Evolutionary conservation across 345 rosid genomes (phyloP), one percentile per base, ranked within the genome.

Genomic region (Tarenaya hassleriana): DNA sequence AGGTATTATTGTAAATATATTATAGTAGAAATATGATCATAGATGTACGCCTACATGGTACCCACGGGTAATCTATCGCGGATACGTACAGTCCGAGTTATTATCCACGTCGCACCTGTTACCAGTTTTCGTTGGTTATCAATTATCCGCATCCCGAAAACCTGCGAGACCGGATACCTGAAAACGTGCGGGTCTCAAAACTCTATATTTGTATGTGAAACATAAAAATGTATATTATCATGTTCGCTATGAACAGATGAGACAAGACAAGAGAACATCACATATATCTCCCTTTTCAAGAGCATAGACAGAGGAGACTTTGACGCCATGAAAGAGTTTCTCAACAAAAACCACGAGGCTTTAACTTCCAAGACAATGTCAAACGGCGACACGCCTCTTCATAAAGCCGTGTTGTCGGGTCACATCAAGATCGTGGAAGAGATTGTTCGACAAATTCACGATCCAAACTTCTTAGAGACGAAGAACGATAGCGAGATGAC

Each of bases 341-440:
- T 84, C 16, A 52, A 75, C 47, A 29, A 11, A n/a, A 13, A 68
- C 9, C 74, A 70, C 0, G 48, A 47, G 46, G 74, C 69, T 3
- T 47, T 81, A 40, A 77, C 75, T 27, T 75, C 72, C 20, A 73
- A 79, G 31, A 63, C 77, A 47, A 71, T 83, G 16, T 50, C 64
- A 4, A 86, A 84, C 10, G 84, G 80, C 19, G 88, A 84, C 62
- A 75, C 66, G 7, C 76, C 86, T 5, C 73, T 84, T 38, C 94
- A 84, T 46, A 69, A 77, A 15, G 88, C 86, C 0, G 88, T 79
- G 10, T 67, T 81, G 9, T 78, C 94, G 0, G 94, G 94, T 9
- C 88, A 75, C 16, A 47, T 57, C 33, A 73, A 70, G 50, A 74
- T 84, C 7, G 86, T 84, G 3, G 77, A 57, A 68, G 79, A 81